phyloP scores from a whole-genome alignment of 441 rosid genomes.

The Croton setiger region DNA sequence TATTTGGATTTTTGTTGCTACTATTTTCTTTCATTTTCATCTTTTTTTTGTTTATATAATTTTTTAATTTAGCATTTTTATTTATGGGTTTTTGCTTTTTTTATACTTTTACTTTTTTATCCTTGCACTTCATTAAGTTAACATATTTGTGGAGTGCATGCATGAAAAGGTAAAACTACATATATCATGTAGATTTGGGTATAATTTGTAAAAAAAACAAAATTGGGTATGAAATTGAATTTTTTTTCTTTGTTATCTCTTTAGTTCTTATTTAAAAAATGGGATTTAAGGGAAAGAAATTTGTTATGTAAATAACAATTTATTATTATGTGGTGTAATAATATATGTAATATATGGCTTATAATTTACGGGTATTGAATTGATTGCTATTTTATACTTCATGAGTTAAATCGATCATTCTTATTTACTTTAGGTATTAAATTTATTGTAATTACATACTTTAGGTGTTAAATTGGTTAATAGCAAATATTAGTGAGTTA shows the following conservation, averaged over 20 bases:
- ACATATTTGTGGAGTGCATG: conserved; percentile 12
- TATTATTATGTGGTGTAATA: background rate
- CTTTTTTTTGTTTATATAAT: background rate
- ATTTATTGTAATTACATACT: too few relatives aligned
- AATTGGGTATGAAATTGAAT: too few relatives aligned
- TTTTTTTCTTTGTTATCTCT: background rate
- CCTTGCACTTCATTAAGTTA: conserved; percentile 21
- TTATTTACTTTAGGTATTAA: too few relatives aligned
- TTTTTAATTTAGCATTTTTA: background rate
- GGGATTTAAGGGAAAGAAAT: conserved; percentile 2
- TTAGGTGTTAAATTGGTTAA: too few relatives aligned
- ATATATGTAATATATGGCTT: background rate
- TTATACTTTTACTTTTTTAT: conserved; percentile 24
- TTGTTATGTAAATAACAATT: background rate
- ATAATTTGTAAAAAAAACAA: background rate
- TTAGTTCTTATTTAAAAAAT: background rate
- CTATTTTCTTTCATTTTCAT: background rate
- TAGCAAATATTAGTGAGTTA: too few relatives aligned
- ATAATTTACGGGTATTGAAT: too few relatives aligned
- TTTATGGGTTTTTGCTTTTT: conserved; percentile 1
- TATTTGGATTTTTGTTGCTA: background rate
- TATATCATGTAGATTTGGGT: background rate
- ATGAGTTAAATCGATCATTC: too few relatives aligned
- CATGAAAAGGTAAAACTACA: conserved; percentile 24
- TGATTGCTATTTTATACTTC: too few relatives aligned